A percentile compares a stretch with the other conserved stretches of the same genome.
Evolutionary conservation across 306 rosid genomes (phyloP).

Genomic region (Cucumis sativus): DNA sequence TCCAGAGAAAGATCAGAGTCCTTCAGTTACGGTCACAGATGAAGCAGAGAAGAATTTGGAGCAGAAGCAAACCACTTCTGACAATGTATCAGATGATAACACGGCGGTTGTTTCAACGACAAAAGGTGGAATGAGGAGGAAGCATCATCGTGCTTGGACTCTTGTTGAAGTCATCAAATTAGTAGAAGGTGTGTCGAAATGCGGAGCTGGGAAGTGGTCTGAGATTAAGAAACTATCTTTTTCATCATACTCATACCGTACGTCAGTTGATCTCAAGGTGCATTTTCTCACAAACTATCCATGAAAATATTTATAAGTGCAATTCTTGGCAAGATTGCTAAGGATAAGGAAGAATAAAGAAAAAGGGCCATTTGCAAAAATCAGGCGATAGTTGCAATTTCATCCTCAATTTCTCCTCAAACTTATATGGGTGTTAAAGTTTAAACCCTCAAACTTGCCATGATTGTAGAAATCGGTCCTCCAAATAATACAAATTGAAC

Average conservation of each 20-base stretch:
- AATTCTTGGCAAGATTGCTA: slow-evolving; percentile 1
- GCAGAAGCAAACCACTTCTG: slow-evolving; percentile 29
- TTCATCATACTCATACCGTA: slow-evolving; percentile 74
- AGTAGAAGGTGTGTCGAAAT: slow-evolving; percentile 80
- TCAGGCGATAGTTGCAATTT: too few species aligned
- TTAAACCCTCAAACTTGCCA: too few species aligned
- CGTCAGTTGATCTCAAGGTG: slow-evolving; percentile 98
- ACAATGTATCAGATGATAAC: slow-evolving; percentile 37
- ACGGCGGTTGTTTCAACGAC: slow-evolving; percentile 41
- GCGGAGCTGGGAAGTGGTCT: slow-evolving; percentile 98
- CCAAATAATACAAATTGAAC: too few species aligned
- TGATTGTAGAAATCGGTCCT: too few species aligned
- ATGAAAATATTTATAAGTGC: neutral
- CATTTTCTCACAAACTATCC: neutral
- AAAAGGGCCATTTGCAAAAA: too few species aligned
- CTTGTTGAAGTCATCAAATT: slow-evolving; percentile 75
- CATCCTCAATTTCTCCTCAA: too few species aligned
- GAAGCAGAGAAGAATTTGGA: slow-evolving; percentile 30
- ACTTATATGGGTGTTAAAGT: too few species aligned
- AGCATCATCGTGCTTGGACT: slow-evolving; percentile 97
- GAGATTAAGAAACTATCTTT: slow-evolving; percentile 87
- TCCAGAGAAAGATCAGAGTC: slow-evolving; percentile 34
- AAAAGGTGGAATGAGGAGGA: slow-evolving; percentile 89
- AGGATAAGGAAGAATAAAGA: neutral
- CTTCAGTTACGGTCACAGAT: slow-evolving; percentile 15